Evolutionary conservation across 129 eudicot species (phyloP), one percentile per base, ranked within the genome.

Genomic region (Flaveria trinervia): DNA sequence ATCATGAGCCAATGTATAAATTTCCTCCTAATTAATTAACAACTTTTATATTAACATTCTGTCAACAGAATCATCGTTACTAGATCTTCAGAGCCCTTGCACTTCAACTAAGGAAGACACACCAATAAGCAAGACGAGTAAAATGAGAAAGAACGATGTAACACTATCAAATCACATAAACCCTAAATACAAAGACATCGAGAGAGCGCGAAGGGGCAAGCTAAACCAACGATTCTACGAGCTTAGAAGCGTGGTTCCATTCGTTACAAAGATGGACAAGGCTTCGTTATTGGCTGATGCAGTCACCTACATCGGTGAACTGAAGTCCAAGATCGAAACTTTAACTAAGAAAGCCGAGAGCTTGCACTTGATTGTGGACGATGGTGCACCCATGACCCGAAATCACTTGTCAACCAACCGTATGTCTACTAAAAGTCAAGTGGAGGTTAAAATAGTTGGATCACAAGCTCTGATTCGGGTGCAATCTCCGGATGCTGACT

Each of bases 221-320:
- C 59, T 88, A 8, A 88, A 88, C 70, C 75, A 68, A 10, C 81
- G 83, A 5, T 88, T 88, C 68, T 85, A 83, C 25, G 93, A 86
- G 2, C 86, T 88, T 3, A 69, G 93, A n/a, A 79, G 88, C 1
- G 90, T 81, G 12, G 93, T 88, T 30, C 90, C 93, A 2, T 81
- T 75, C 56, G 93, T 88, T 9, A 68, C 93, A 5, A 83, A 76
- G 68, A 88, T 88, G 93, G 93, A 88, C 81, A 88, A 81, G 54
- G 93, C 93, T 1, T 88, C 93, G 30, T n/a, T 88, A 6, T 70
- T 88, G 2, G 76, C 86, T 0, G 93, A 88, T 72, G 85, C 93
- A 3, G 88, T 86, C 25, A 51, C 86, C 0, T 88, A 88, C 82
- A 85, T 88, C 65, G 77, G 79, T 11, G 85, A 85, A 46, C 89